These are phyloP conservation scores for Fusarium napiforme DNA, from an alignment of 2,329 filamentous ascomycete genomes.

Conservation along the genomic window DNA sequence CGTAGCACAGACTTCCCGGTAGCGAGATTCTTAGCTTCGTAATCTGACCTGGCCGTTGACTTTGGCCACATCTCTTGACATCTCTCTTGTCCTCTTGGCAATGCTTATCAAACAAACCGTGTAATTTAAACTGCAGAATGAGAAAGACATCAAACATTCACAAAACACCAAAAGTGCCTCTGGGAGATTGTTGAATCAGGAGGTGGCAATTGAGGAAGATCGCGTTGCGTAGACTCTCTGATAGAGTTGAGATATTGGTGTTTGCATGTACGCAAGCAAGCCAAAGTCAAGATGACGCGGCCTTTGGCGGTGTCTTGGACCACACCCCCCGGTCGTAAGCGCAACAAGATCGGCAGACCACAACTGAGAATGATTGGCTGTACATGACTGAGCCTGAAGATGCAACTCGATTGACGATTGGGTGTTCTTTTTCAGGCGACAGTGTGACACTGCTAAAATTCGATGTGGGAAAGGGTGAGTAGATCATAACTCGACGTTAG, in stretches of 20 bases:
- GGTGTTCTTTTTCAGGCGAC: conserved; percentile 3
- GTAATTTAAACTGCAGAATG: neutral
- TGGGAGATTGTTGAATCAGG: conserved; percentile 10
- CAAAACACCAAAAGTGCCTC: neutral
- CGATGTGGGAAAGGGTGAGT: conserved; percentile 20
- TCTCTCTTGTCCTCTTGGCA: conserved; percentile 12
- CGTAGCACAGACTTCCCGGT: conserved; percentile 10
- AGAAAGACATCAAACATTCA: neutral
- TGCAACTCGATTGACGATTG: conserved; percentile 19
- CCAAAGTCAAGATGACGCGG: conserved; percentile 44
- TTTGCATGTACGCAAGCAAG: conserved; percentile 44
- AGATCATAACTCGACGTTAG: conserved; percentile 13
- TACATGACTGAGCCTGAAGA: conserved; percentile 5
- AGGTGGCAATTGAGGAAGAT: conserved; percentile 30
- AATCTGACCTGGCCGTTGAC: conserved; percentile 11
- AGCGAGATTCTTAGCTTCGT: conserved; percentile 18
- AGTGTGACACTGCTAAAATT: conserved; percentile 7
- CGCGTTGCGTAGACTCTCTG: conserved; percentile 20
- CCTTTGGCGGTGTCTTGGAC: conserved; percentile 38
- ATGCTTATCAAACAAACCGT: neutral
- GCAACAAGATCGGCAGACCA: conserved; percentile 19
- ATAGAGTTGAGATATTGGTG: conserved; percentile 24
- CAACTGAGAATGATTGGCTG: conserved; percentile 29
- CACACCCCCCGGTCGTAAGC: conserved; percentile 40
- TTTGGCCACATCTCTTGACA: conserved; percentile 4